Percentiles rank a stretch among this genome's conserved stretches.
phyloP scores from a whole-genome alignment of 768 basidiomycete genomes.

The Ephemerocybe angulata region DNA sequence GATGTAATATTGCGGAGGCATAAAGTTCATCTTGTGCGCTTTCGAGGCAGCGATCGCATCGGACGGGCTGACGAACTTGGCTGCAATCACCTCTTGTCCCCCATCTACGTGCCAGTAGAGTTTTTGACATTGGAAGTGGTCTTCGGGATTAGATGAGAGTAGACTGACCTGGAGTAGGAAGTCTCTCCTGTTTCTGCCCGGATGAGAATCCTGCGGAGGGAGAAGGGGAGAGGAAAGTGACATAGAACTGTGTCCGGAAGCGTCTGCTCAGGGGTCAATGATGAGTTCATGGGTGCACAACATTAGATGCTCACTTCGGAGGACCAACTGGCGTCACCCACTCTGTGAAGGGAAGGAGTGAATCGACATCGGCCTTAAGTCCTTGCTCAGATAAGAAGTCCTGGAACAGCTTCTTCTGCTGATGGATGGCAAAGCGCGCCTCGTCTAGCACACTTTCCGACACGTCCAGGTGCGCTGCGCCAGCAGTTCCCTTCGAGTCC shows the following conservation, averaged over 20 bases:
- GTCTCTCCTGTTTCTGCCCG: slow-evolving; percentile 50
- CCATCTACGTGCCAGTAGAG: slow-evolving; percentile 39
- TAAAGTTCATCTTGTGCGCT: slow-evolving; percentile 49
- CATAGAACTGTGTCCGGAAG: slow-evolving; percentile 69
- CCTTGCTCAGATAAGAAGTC: slow-evolving; percentile 47
- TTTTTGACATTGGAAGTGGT: background rate
- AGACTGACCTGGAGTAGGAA: slow-evolving; percentile 53
- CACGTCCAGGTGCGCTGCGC: too few species aligned
- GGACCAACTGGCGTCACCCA: slow-evolving; percentile 66
- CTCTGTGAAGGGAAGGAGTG: slow-evolving; percentile 65
- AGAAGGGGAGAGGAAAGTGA: slow-evolving; percentile 51
- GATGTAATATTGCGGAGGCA: slow-evolving; percentile 77
- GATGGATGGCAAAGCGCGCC: slow-evolving; percentile 54
- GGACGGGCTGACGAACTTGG: slow-evolving; percentile 59
- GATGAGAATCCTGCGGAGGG: slow-evolving; percentile 47
- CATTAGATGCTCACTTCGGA: slow-evolving; percentile 39
- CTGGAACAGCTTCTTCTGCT: slow-evolving; percentile 46
- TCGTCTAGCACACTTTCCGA: slow-evolving; percentile 44
- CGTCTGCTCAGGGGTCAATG: slow-evolving; percentile 40
- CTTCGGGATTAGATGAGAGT: background rate
- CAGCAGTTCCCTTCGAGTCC: slow-evolving; percentile 10
- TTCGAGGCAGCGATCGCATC: slow-evolving; percentile 51
- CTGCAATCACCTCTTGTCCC: slow-evolving; percentile 64
- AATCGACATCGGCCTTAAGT: slow-evolving; percentile 41
- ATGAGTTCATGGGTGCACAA: background rate